Evolutionary conservation across 2,329 filamentous ascomycete species (phyloP).

Genomic region (Cylindrodendrum hubeiense): DNA sequence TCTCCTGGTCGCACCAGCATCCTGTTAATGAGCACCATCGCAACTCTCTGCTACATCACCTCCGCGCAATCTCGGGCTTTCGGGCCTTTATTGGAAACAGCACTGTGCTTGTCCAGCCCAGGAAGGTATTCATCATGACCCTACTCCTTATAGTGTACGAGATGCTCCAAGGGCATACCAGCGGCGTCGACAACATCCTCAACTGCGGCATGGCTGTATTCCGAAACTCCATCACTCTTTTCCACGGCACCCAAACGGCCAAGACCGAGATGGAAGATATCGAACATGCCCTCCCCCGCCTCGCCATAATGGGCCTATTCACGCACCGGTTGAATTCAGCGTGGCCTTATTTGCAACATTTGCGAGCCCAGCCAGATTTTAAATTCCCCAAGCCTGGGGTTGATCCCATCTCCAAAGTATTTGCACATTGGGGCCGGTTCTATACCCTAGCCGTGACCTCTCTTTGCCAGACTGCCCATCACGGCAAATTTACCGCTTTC

Average conservation of each 20-base stretch:
- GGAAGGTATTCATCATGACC: not conserved
- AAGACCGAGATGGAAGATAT: not conserved
- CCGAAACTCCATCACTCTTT: constrained; percentile 1
- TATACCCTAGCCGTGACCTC: too few relatives aligned
- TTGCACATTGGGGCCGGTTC: too few relatives aligned
- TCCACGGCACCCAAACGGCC: not conserved
- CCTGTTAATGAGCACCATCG: not conserved
- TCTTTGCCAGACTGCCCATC: too few relatives aligned
- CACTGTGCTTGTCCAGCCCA: not conserved
- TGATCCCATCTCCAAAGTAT: not conserved
- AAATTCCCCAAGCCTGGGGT: not conserved
- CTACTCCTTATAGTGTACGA: not conserved
- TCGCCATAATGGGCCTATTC: constrained; percentile 1
- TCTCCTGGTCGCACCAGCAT: not conserved
- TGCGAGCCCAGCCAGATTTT: constrained; percentile 1
- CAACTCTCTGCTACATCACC: not conserved
- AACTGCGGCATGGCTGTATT: not conserved
- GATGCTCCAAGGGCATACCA: not conserved
- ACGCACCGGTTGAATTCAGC: not conserved
- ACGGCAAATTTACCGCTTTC: too few relatives aligned
- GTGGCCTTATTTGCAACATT: not conserved
- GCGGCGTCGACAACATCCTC: not conserved
- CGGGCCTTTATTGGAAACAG: not conserved
- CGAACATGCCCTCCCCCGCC: not conserved
- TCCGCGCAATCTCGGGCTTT: not conserved